Percentiles rank a stretch among this genome's conserved stretches.
These are phyloP conservation scores for Penicillium daleae DNA, from an alignment of 495 filamentous ascomycete genomes.

Conservation along the genomic window DNA sequence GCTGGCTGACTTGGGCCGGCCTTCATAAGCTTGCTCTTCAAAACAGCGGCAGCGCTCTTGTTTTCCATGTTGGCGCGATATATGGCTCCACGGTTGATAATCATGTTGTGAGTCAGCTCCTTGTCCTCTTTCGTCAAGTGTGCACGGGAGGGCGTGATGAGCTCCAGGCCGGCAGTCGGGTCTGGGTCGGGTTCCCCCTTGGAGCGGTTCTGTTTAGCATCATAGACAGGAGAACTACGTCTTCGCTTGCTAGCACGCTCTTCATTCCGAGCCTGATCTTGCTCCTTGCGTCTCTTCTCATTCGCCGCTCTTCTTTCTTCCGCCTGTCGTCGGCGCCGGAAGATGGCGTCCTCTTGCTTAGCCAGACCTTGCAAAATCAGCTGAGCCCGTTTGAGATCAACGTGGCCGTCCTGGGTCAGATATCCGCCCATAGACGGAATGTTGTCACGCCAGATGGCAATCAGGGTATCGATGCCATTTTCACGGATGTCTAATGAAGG, in stretches of 20 bases:
- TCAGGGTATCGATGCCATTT: constrained; percentile 94
- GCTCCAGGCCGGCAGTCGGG: constrained; percentile 48
- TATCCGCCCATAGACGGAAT: constrained; percentile 92
- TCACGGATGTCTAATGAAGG: constrained; percentile 96
- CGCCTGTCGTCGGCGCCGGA: constrained; percentile 76
- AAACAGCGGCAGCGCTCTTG: constrained; percentile 87
- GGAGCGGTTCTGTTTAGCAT: constrained; percentile 32
- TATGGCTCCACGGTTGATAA: constrained; percentile 75
- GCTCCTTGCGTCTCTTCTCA: constrained; percentile 75
- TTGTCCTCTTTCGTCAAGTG: constrained; percentile 64
- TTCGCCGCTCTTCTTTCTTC: constrained; percentile 82
- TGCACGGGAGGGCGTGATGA: constrained; percentile 62
- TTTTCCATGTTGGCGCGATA: constrained; percentile 83
- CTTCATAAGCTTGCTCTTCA: constrained; percentile 80
- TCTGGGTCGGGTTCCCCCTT: constrained; percentile 43
- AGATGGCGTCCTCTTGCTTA: constrained; percentile 95
- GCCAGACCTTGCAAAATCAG: constrained; percentile 86
- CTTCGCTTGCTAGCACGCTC: constrained; percentile 50
- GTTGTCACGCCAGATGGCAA: constrained; percentile 93
- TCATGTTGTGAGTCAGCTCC: constrained; percentile 82
- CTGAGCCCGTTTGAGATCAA: constrained; percentile 85
- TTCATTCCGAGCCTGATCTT: constrained; percentile 58
- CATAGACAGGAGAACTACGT: constrained; percentile 52
- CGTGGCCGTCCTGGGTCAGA: constrained; percentile 90
- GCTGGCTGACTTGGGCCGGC: constrained; percentile 29